Base-by-base conservation (phyloP, 139 green algal species). In the Picochlorum sp. region DNA sequence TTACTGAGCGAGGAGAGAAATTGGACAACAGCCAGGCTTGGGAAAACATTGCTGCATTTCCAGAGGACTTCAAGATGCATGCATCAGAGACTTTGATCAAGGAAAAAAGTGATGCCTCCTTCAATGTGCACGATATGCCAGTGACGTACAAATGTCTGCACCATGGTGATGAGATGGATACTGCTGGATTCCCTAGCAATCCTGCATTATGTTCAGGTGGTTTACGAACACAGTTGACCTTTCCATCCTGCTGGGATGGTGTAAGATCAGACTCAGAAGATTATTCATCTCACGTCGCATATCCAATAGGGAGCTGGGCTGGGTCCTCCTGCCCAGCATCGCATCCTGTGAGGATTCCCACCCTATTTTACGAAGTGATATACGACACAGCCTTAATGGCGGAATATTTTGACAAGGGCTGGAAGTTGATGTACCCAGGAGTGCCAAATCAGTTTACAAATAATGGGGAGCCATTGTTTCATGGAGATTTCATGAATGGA, bases 231-330 rank as follows among this genome's bases (percentile, higher is more conserved):
- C 47, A 54, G 11, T 7, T 54, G 47, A 54, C 47, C 47, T 21
- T 54, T 54, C 47, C 47, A 21, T 54, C 47, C 16, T 54, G 47
- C 47, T 54, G 47, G 47, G 47, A 54, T 54, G 47, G 47, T 21
- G 11, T 54, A 18, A 54, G n/a, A 7, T 20, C 47, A 8, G 47
- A 24, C 11, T 54, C 47, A 54, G n/a, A 26, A 54, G 47, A 54
- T 21, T 15, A 54, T 54, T 26, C n/a, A 20, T 54, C 47, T 20
- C 47, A 54, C n/a, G n/a, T 54, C 6, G 47, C 47, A 54, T 54
- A 54, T 54, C 47, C 47, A 26, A 21, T 7, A 26, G 47, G 47
- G n/a, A 26, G 18, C 18, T 54, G 47, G 47, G 47, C 47, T 9
- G 47, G 47, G 11, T 54, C 47, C 6, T 13, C 47, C 4, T 54